These are phyloP conservation scores for Solanum pimpinellifolium DNA, from an alignment of 257 asterid genomes.

Conservation along the genomic window DNA sequence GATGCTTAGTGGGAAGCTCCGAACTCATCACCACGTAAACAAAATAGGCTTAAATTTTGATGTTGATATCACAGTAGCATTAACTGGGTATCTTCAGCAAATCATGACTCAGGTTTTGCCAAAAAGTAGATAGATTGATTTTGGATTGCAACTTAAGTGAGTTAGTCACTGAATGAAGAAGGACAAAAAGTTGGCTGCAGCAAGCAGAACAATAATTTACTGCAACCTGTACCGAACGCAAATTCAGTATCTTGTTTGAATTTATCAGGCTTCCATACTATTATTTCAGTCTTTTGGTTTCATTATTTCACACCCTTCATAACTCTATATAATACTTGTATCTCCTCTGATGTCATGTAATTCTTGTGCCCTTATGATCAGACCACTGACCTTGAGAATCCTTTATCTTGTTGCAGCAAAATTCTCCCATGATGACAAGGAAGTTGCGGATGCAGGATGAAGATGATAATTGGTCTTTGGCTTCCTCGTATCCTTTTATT, in stretches of 20 bases:
- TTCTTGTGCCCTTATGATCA: not conserved
- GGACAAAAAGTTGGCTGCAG: not conserved
- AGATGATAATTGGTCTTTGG: slow-evolving; percentile 15
- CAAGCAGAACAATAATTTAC: not conserved
- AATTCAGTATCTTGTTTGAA: not conserved
- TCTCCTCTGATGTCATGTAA: not conserved
- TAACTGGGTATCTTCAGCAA: not conserved
- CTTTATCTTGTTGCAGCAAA: slow-evolving; percentile 25
- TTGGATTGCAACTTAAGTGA: not conserved
- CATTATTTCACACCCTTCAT: not conserved
- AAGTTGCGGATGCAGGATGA: slow-evolving; percentile 22
- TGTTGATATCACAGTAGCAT: not conserved
- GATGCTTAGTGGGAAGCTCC: not conserved
- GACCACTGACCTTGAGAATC: slow-evolving; percentile 7
- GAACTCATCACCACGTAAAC: not conserved
- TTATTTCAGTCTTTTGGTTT: not conserved
- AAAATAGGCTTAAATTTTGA: not conserved
- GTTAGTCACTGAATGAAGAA: not conserved
- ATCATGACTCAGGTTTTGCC: not conserved
- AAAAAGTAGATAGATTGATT: not conserved
- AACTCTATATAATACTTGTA: not conserved
- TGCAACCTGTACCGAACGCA: not conserved
- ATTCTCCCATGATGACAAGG: slow-evolving; percentile 28
- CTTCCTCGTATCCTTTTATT: slow-evolving; percentile 17
- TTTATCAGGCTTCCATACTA: not conserved